These are phyloP conservation scores for Colletotrichum sp. DNA, from an alignment of 2,329 filamentous ascomycete genomes.

Conservation along the genomic window DNA sequence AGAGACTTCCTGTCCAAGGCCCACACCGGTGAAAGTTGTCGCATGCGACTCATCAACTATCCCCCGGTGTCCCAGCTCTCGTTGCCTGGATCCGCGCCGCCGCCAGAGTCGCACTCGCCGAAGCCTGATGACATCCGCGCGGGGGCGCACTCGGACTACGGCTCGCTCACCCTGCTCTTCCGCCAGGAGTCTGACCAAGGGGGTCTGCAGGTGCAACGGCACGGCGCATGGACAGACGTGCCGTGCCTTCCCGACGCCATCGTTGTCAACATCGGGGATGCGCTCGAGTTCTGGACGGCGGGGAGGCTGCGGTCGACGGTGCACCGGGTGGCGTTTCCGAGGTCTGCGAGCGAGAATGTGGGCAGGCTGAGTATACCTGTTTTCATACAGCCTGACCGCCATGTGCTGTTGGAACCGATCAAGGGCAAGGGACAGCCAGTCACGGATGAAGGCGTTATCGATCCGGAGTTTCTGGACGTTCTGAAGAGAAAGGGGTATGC, in stretches of 20 bases:
- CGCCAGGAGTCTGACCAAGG: conserved; percentile 75
- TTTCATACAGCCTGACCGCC: conserved; percentile 19
- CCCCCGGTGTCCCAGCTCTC: conserved; percentile 74
- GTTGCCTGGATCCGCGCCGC: conserved; percentile 35
- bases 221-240: conserved; percentile 52
- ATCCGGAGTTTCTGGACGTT: conserved; percentile 12
- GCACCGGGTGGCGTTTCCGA: conserved; percentile 80
- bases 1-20: conserved; percentile 58
- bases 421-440: neutral
- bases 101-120: conserved; percentile 33
- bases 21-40: conserved; percentile 47
- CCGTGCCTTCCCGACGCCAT: conserved; percentile 48
- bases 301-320: conserved; percentile 86
- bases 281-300: conserved; percentile 86
- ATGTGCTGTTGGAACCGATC: conserved; percentile 16
- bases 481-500: conserved; percentile 15
- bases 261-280: conserved; percentile 75
- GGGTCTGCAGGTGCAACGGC: conserved; percentile 80
- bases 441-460: neutral
- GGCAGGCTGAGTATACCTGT: conserved; percentile 19
- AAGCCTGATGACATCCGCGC: conserved; percentile 72
- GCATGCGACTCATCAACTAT: conserved; percentile 55
- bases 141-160: conserved; percentile 91
- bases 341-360: conserved; percentile 15
- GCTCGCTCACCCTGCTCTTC: conserved; percentile 77